Conservation (phyloP, 768 basidiomycete species). For the Suillus hirtellus region DNA sequence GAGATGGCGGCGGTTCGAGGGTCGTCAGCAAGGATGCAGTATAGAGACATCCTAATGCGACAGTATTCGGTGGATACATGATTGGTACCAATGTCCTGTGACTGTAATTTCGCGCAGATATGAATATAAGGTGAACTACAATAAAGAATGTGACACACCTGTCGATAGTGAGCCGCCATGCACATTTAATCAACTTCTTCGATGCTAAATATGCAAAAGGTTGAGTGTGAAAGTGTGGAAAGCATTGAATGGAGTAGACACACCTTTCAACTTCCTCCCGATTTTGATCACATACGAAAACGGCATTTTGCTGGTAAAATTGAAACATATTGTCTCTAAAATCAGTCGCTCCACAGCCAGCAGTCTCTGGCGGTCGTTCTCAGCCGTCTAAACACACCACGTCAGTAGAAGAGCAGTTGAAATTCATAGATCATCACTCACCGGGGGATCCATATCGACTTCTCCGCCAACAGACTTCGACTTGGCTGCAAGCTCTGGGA, state of each 20-base stretch:
- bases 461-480: constrained; percentile 82
- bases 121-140: not conserved
- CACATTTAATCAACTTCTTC: constrained; percentile 79
- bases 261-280: constrained; percentile 69
- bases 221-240: constrained; percentile 4
- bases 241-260: constrained; percentile 13
- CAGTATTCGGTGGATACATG: constrained; percentile 86
- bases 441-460: constrained; percentile 80
- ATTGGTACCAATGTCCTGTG: constrained; percentile 86
- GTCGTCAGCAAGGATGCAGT: constrained; percentile 76
- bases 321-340: constrained; percentile 95
- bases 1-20: constrained; percentile 58
- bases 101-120: constrained; percentile 38
- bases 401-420: constrained; percentile 7
- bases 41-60: constrained; percentile 85
- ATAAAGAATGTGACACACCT: constrained; percentile 47
- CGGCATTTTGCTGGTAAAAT: constrained; percentile 83
- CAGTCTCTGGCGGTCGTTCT: constrained; percentile 81
- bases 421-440: constrained; percentile 30
- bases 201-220: constrained; percentile 47
- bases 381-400: constrained; percentile 60
- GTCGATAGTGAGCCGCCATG: constrained; percentile 90
- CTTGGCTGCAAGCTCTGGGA: constrained; percentile 85
- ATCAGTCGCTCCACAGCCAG: constrained; percentile 88
- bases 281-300: constrained; percentile 93